Percentiles rank a stretch among this genome's conserved stretches.
Conservation (phyloP, 2,329 filamentous ascomycete genomes). For the Fusarium austroafricanum region DNA sequence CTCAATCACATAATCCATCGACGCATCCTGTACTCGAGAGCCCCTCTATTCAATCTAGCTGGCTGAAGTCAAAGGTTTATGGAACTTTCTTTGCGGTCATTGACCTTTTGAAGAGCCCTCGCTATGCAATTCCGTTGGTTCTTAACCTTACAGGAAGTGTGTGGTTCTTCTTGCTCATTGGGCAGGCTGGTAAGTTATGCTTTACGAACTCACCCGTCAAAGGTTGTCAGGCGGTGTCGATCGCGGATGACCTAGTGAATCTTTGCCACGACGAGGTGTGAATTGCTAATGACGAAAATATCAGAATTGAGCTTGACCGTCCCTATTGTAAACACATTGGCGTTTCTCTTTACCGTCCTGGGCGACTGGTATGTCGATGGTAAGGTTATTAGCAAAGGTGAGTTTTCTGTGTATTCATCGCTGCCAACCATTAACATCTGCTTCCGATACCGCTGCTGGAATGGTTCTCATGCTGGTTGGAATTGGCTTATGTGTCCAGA, state of each 20-base stretch:
- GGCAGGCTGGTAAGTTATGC: slow-evolving; percentile 78
- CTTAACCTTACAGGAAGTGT: slow-evolving; percentile 92
- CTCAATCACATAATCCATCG: slow-evolving; percentile 76
- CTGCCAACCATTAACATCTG: neutral
- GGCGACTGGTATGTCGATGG: slow-evolving; percentile 96
- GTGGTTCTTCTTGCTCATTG: slow-evolving; percentile 97
- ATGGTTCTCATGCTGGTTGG: slow-evolving; percentile 83
- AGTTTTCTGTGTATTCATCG: slow-evolving; percentile 38
- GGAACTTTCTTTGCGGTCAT: slow-evolving; percentile 78
- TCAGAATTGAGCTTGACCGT: slow-evolving; percentile 91
- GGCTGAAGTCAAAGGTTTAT: slow-evolving; percentile 71
- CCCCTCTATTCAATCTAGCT: slow-evolving; percentile 65
- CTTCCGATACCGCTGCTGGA: slow-evolving; percentile 81
- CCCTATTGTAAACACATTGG: slow-evolving; percentile 92
- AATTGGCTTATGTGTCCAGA: slow-evolving; percentile 85
- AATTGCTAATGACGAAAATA: slow-evolving; percentile 28
- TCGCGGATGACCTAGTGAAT: slow-evolving; percentile 27
- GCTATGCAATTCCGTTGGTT: slow-evolving; percentile 85
- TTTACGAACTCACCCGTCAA: slow-evolving; percentile 20
- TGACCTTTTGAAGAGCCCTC: slow-evolving; percentile 82
- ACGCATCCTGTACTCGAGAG: slow-evolving; percentile 66
- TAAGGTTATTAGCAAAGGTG: slow-evolving; percentile 87
- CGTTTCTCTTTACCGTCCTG: slow-evolving; percentile 94
- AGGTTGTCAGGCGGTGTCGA: slow-evolving; percentile 20
- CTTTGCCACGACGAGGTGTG: slow-evolving; percentile 17